A percentile compares a stretch with the other conserved stretches of the same genome.
These are phyloP conservation scores for Exophiala spinifera DNA, from an alignment of 2,329 filamentous ascomycete species.

Conservation along the genomic window DNA sequence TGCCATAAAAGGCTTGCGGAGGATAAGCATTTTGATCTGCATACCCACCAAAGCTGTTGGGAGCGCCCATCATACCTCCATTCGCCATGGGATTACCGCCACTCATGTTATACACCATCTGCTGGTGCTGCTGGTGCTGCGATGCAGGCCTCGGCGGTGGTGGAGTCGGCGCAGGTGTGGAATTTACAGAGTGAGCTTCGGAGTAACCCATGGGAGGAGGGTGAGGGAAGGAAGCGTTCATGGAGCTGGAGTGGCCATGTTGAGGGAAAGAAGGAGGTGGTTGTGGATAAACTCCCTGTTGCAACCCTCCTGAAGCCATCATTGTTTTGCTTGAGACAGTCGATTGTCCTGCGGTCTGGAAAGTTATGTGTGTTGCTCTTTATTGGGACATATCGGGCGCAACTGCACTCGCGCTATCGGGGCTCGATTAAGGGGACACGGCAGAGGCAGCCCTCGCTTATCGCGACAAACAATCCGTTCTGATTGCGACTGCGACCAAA, in stretches of 20 bases:
- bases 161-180: constrained; percentile 46
- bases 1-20: constrained; percentile 25
- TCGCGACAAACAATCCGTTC: not conserved
- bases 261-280: constrained; percentile 29
- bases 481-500: not conserved
- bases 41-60: constrained; percentile 39
- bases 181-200: constrained; percentile 45
- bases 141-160: constrained; percentile 39
- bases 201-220: constrained; percentile 37
- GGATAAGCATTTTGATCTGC: constrained; percentile 42
- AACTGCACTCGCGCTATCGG: constrained; percentile 4
- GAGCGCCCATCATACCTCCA: constrained; percentile 33
- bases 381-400: constrained; percentile 23
- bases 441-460: not conserved
- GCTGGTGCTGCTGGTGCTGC: constrained; percentile 41
- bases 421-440: not conserved
- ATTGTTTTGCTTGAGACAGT: constrained; percentile 3
- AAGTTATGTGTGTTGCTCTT: not conserved
- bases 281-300: constrained; percentile 25
- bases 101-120: constrained; percentile 27
- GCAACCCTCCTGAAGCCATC: constrained; percentile 24
- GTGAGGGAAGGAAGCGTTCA: constrained; percentile 35
- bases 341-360: no score
- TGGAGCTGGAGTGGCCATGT: constrained; percentile 28
- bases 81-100: constrained; percentile 20